phyloP scores from a whole-genome alignment of 148 eudicot genomes.

The Cornus controversa region DNA sequence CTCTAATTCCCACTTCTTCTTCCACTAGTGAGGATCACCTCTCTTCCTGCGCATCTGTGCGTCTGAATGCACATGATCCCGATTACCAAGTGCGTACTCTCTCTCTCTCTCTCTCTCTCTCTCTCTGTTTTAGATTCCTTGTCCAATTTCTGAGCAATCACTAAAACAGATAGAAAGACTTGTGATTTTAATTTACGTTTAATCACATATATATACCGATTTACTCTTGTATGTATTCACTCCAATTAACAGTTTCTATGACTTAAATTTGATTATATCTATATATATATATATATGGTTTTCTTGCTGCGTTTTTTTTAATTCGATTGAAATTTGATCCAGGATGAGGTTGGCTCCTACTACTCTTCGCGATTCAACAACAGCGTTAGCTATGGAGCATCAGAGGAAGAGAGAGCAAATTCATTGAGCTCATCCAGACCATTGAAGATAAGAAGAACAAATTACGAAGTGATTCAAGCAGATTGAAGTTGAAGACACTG shows the following conservation, averaged over 20 bases:
- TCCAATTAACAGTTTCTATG: no score
- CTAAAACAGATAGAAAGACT: neutral
- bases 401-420: neutral
- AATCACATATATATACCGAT: no score
- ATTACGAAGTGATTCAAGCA: neutral
- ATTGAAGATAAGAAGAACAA: neutral
- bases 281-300: no score
- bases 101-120: constrained; percentile 5
- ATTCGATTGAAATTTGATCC: neutral
- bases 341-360: neutral
- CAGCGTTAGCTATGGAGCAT: neutral
- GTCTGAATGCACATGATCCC: constrained; percentile 2
- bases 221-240: neutral
- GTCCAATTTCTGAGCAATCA: neutral
- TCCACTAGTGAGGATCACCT: neutral
- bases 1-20: neutral
- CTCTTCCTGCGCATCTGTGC: neutral
- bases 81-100: neutral
- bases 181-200: no score
- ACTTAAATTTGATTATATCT: no score
- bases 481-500: neutral
- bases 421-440: neutral
- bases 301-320: no score
- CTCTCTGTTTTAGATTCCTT: neutral
- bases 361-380: neutral